These are phyloP conservation scores for Colletotrichum coccodes DNA, from an alignment of 2,329 filamentous ascomycete species.

Conservation along the genomic window DNA sequence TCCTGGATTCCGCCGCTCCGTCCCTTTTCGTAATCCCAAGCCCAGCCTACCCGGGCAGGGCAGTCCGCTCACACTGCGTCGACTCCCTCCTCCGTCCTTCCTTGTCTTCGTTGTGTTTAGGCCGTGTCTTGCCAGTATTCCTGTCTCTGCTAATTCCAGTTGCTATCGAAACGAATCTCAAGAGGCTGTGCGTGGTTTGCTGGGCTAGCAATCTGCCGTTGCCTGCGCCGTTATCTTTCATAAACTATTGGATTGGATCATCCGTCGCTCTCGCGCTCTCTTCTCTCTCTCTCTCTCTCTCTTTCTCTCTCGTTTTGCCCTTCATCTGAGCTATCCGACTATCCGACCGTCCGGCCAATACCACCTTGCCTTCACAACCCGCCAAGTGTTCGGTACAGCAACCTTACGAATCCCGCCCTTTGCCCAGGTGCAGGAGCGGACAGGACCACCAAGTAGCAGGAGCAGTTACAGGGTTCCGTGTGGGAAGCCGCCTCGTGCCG, in stretches of 20 bases:
- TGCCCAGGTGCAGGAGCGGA: not conserved
- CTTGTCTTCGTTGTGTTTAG: not conserved
- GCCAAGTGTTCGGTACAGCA: not conserved
- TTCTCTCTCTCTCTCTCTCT: not conserved
- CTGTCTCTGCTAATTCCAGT: not conserved
- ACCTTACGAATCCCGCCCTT: not conserved
- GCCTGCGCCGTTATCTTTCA: constrained; percentile 7
- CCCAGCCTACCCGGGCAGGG: not conserved
- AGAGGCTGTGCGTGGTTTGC: not conserved
- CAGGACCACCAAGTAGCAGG: not conserved
- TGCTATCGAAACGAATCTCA: not conserved
- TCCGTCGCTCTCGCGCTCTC: no score
- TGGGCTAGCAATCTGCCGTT: not conserved
- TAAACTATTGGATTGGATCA: not conserved
- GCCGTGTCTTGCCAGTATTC: constrained; percentile 16
- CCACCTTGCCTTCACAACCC: not conserved
- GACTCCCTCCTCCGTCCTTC: not conserved
- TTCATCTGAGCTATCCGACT: not conserved
- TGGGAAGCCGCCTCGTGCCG: constrained; percentile 14
- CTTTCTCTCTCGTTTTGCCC: not conserved
- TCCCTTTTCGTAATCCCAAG: not conserved
- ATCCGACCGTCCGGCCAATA: constrained; percentile 2
- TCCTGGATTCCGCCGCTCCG: constrained; percentile 28
- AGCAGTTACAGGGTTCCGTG: not conserved
- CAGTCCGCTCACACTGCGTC: no score